Conservation (phyloP, 2,329 filamentous ascomycete species). For the Parascedosporium putredinis region DNA sequence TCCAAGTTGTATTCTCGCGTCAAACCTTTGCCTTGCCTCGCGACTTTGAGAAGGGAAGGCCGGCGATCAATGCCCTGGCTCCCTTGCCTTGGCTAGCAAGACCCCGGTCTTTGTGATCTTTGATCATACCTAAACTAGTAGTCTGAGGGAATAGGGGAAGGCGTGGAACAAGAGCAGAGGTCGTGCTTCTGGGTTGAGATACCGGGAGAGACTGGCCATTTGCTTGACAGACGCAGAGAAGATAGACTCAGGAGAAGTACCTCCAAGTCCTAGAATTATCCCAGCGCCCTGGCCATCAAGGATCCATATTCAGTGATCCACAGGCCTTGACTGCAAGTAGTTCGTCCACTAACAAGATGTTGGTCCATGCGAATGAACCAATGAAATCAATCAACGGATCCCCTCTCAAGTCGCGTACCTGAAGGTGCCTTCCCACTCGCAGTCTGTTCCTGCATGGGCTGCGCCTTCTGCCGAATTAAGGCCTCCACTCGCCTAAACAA, state of each 20-base stretch:
- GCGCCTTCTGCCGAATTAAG: conserved; percentile 3
- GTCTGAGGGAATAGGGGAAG: not conserved
- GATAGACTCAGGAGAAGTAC: not conserved
- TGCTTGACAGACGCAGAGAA: accelerated
- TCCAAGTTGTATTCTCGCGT: no score
- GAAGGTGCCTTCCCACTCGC: not conserved
- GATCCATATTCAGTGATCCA: not conserved
- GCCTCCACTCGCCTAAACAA: conserved; percentile 2
- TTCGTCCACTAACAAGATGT: not conserved
- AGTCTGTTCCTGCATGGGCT: conserved; percentile 3
- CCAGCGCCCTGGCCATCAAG: not conserved
- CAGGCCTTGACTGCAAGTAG: not conserved
- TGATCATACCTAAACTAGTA: not conserved
- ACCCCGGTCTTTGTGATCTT: no score
- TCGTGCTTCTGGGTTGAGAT: not conserved
- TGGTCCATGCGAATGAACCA: not conserved
- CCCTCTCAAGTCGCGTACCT: not conserved
- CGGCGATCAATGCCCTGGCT: not conserved
- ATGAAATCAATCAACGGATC: not conserved
- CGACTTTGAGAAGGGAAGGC: not conserved
- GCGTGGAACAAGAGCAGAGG: not conserved
- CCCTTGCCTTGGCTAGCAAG: no score
- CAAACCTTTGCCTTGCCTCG: no score
- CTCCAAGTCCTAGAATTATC: not conserved
- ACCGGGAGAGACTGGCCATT: not conserved